Conservation (phyloP, 345 rosid genomes). For the Ricinus communis region DNA sequence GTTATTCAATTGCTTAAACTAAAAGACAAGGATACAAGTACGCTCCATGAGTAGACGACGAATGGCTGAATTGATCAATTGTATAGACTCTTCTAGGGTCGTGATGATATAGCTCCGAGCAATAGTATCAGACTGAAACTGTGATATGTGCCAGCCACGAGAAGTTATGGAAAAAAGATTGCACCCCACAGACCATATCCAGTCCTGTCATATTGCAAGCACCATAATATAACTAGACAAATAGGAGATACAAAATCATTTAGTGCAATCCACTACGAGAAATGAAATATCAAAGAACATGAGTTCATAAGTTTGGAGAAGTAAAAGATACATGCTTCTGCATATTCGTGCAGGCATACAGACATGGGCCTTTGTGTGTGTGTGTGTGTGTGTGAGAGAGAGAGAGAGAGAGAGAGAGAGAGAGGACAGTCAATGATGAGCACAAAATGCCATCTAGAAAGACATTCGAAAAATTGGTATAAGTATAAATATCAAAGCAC, state of each 20-base stretch:
- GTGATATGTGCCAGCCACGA: conserved; percentile 85
- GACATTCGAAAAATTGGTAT: background rate
- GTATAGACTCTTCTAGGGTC: conserved; percentile 87
- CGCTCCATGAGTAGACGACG: conserved; percentile 77
- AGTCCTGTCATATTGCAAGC: conserved; percentile 49
- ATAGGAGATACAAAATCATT: background rate
- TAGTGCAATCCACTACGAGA: background rate
- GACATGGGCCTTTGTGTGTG: background rate
- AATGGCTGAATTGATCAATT: conserved; percentile 75
- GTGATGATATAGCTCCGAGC: conserved; percentile 90
- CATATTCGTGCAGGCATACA: too few relatives aligned
- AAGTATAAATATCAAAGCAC: background rate
- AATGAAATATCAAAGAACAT: background rate
- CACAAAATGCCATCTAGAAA: background rate
- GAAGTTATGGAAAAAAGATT: conserved; percentile 83
- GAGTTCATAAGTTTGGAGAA: background rate
- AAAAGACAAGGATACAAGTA: conserved; percentile 80
- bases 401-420: too few relatives aligned
- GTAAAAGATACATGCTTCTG: conserved; percentile 1
- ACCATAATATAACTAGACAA: background rate
- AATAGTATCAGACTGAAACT: conserved; percentile 84
- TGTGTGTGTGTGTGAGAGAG: too few relatives aligned
- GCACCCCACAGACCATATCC: conserved; percentile 99
- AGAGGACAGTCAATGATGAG: background rate
- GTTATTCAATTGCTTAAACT: conserved; percentile 8